These are phyloP conservation scores for Annona cherimola DNA, from an alignment of 164 flowering plant species.

Conservation along the genomic window DNA sequence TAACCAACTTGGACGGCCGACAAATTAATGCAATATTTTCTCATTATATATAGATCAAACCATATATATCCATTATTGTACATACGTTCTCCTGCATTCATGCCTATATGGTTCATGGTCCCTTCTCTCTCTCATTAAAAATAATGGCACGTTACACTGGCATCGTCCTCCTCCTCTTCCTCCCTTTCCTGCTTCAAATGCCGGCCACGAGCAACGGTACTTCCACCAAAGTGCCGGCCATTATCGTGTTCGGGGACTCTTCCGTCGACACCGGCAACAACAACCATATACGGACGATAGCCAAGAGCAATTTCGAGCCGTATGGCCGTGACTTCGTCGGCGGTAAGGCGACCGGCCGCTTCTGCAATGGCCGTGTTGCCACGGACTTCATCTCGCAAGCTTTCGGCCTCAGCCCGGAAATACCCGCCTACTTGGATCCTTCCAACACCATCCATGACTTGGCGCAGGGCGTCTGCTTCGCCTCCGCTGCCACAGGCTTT, in stretches of 20 bases:
- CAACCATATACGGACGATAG: conserved; percentile 43
- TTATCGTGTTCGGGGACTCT: conserved; percentile 76
- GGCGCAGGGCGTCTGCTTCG: conserved; percentile 63
- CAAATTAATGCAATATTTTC: neutral
- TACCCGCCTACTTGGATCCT: conserved; percentile 73
- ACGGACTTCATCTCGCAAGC: conserved; percentile 61
- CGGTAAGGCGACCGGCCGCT: conserved; percentile 51
- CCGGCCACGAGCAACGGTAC: neutral
- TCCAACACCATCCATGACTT: conserved; percentile 39
- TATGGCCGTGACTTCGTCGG: conserved; percentile 64
- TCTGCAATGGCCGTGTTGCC: conserved; percentile 54
- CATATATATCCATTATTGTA: no score
- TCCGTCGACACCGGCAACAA: conserved; percentile 69
- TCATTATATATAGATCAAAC: neutral
- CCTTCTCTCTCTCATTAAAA: no score
- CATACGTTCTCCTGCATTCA: neutral
- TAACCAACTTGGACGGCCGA: neutral
- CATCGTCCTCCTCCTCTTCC: neutral
- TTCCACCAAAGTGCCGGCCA: conserved; percentile 21
- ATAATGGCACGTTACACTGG: neutral
- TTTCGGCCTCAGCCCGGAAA: conserved; percentile 37
- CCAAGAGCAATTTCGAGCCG: conserved; percentile 59
- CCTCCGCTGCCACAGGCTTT: conserved; percentile 69
- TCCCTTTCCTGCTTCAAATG: conserved; percentile 1
- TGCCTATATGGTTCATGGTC: no score